These are phyloP conservation scores for Lipomyces anomalus DNA, from an alignment of 805 yeast species.

Conservation along the genomic window DNA sequence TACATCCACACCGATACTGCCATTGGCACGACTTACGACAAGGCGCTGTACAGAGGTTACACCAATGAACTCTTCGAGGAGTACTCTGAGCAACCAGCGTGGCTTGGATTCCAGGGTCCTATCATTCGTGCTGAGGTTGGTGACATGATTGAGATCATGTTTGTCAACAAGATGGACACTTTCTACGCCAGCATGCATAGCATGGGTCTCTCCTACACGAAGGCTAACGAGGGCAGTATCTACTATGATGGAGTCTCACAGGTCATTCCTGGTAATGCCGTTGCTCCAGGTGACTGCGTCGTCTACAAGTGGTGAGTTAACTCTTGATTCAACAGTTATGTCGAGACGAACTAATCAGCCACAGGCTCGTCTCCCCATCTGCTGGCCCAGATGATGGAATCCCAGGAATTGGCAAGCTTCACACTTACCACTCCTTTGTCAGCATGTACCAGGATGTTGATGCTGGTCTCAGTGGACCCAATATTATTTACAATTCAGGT, in stretches of 20 bases:
- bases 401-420: background rate
- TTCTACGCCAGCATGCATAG: slow-evolving; percentile 2
- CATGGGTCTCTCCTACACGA: slow-evolving; percentile 1
- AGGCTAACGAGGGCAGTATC: slow-evolving; percentile 2
- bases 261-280: background rate
- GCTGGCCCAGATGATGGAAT: background rate
- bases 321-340: too few relatives aligned
- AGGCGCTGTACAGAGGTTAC: slow-evolving; percentile 1
- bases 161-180: background rate
- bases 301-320: background rate
- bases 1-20: background rate
- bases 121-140: slow-evolving; percentile 1
- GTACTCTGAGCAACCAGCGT: background rate
- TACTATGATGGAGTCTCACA: background rate
- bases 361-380: background rate
- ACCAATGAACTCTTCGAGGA: background rate
- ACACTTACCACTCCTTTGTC: slow-evolving; percentile 1
- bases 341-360: too few relatives aligned
- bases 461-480: slow-evolving; percentile 1
- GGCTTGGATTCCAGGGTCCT: slow-evolving; percentile 1
- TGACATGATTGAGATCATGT: slow-evolving; percentile 3
- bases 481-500: background rate
- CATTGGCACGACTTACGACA: slow-evolving; percentile 2
- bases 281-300: slow-evolving; percentile 1
- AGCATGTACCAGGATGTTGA: background rate